phyloP scores from a whole-genome alignment of 2,329 filamentous ascomycete genomes.

The Xylariomycetidae sp. region DNA sequence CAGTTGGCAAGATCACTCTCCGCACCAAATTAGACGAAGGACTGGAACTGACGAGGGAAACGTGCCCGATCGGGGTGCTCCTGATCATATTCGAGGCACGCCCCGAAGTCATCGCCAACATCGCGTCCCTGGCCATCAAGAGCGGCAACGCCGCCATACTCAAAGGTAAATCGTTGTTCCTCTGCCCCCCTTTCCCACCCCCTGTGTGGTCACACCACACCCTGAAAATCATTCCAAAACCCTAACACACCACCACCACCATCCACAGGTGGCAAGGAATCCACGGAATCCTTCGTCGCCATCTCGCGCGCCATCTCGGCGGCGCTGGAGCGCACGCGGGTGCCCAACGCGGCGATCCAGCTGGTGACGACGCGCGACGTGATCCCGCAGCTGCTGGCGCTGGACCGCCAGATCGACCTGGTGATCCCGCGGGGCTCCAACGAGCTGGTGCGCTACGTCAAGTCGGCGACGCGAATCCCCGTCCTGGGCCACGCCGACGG shows the following conservation, averaged over 20 bases:
- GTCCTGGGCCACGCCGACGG: conserved; percentile 96
- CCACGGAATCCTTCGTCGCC: conserved; percentile 87
- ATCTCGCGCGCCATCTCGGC: conserved; percentile 81
- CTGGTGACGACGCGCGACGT: conserved; percentile 90
- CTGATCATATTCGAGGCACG: conserved; percentile 98
- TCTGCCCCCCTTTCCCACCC: no score
- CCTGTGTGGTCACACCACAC: background rate
- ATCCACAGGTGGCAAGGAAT: conserved; percentile 79
- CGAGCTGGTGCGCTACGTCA: conserved; percentile 85
- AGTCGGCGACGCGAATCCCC: conserved; percentile 86
- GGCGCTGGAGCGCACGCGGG: conserved; percentile 66
- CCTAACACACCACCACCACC: conserved; percentile 1
- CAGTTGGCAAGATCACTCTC: conserved; percentile 79
- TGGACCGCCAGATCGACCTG: conserved; percentile 86
- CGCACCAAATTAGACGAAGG: conserved; percentile 83
- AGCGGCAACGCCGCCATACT: conserved; percentile 95
- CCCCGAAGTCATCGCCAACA: conserved; percentile 97
- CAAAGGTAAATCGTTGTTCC: conserved; percentile 66
- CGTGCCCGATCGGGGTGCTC: conserved; percentile 93
- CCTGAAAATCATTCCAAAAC: background rate
- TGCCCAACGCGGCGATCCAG: conserved; percentile 85
- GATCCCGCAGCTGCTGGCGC: conserved; percentile 79
- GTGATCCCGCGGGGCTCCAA: conserved; percentile 91
- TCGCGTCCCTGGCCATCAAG: conserved; percentile 91
- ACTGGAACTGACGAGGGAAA: conserved; percentile 79